Evolutionary conservation across 148 eudicot genomes (phyloP), one percentile per base, ranked within the genome.

Genomic region (Vaccinium macrocarpon): DNA sequence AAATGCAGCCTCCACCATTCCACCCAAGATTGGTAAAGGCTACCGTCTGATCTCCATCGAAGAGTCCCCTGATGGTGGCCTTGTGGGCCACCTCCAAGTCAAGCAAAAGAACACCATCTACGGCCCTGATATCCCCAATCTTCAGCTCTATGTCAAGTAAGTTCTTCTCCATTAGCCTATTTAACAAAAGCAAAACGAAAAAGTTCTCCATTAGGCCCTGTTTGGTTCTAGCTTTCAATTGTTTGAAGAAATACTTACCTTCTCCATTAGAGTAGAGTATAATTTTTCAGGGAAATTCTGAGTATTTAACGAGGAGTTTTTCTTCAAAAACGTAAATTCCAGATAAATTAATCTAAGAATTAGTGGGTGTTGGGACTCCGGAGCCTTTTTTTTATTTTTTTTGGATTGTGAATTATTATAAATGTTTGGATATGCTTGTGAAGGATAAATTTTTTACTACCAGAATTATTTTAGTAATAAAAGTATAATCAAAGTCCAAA

Each of bases 71-170:
- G 91, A 93, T 74, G 99, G 99, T 29, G 98, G 97, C 27, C 83
- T 95, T 71, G 83, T 95, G 8, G 99, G 95, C 80, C 93, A 84
- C 81, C 92, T 97, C 76, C 93, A 91, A 86, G 91, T 97, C 74
- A 95, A 93, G 73, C 87, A 90, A 87, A 88, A 88, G 78, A 97
- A 88, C 86, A 84, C 38, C 0, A 88, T 97, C 82, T 97, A 91
- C 81, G 99, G 99, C 73, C 85, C 95, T 87, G 99, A 97, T 89
- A 92, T 97, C 78, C 92, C 97, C 25, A 79, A 79, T 87, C 86
- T 97, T 87, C 94, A 91, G 80, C 92, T 97, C 90, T 92, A 87
- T 86, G 96, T 97, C 81, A 97, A 95, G 99, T 96, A 85, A 89
- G 93, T 82, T 4, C 72, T 66, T 35, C 46, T 42, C 46, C 46